phyloP scores from a whole-genome alignment of 2,329 filamentous ascomycete genomes.

The Westerdykella ornata region DNA sequence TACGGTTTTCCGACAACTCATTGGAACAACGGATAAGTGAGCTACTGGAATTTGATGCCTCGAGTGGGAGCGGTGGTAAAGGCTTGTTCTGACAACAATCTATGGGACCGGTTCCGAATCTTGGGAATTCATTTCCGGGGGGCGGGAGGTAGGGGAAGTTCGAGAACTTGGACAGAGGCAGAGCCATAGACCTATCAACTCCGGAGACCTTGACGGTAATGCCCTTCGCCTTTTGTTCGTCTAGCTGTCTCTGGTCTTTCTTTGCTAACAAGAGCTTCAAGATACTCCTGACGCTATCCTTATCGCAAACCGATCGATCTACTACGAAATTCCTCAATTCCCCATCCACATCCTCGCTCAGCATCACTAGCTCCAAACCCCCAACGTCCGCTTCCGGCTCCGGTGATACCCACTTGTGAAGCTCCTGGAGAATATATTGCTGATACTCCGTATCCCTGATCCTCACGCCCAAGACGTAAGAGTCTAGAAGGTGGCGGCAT shows the following conservation, averaged over 20 bases:
- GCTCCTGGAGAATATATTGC: not conserved
- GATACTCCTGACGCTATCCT: not conserved
- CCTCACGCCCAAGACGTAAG: not conserved
- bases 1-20: too few species aligned
- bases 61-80: too few species aligned
- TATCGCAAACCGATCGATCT: not conserved
- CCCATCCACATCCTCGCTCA: not conserved
- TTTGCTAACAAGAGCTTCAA: not conserved
- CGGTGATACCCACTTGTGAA: conserved; percentile 1
- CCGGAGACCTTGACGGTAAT: too few species aligned
- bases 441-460: not conserved
- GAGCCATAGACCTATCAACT: too few species aligned
- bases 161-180: too few species aligned
- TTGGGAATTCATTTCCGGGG: too few species aligned
- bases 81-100: too few species aligned
- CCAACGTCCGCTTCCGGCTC: not conserved
- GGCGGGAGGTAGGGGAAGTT: not conserved
- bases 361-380: conserved; percentile 1
- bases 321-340: conserved; percentile 1
- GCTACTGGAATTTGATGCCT: too few species aligned
- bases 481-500: not conserved
- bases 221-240: too few species aligned
- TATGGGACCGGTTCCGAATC: too few species aligned
- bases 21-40: too few species aligned
- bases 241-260: not conserved